phyloP scores from a whole-genome alignment of 371 early-diverging fungal species.

The Actinomucor elegans region DNA sequence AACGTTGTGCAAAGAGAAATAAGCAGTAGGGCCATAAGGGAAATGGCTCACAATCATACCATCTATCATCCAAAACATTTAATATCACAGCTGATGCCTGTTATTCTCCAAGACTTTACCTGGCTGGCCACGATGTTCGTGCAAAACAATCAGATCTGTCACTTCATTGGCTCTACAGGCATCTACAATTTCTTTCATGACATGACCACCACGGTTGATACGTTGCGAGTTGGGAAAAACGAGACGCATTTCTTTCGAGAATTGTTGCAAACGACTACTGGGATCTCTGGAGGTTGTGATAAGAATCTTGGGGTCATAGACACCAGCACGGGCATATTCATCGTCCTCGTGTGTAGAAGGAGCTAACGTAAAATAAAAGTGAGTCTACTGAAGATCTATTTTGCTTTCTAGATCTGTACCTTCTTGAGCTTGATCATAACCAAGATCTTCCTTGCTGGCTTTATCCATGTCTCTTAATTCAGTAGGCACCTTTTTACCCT shows the following conservation, averaged over 20 bases:
- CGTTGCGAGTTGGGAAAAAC: slow-evolving; percentile 97
- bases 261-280: slow-evolving; percentile 90
- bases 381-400: neutral
- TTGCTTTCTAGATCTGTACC: slow-evolving; percentile 40
- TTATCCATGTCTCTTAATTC: slow-evolving; percentile 81
- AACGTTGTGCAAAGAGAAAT: slow-evolving; percentile 96
- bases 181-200: slow-evolving; percentile 94
- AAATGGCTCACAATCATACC: slow-evolving; percentile 96
- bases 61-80: too few species aligned
- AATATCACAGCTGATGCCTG: neutral
- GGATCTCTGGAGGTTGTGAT: slow-evolving; percentile 99
- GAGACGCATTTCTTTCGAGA: slow-evolving; percentile 97
- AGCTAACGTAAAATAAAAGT: slow-evolving; percentile 30
- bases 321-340: slow-evolving; percentile 94
- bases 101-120: too few species aligned
- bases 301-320: slow-evolving; percentile 92
- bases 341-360: slow-evolving; percentile 91
- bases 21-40: slow-evolving; percentile 98
- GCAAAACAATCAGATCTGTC: slow-evolving; percentile 95
- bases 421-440: slow-evolving; percentile 86
- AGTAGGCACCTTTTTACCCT: slow-evolving; percentile 83
- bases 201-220: slow-evolving; percentile 97
- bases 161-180: slow-evolving; percentile 94
- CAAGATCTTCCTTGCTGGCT: slow-evolving; percentile 73
- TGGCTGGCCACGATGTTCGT: slow-evolving; percentile 98